These are phyloP conservation scores for Pleurotus salmoneostramineus DNA, from an alignment of 768 basidiomycete species.

Conservation along the genomic window DNA sequence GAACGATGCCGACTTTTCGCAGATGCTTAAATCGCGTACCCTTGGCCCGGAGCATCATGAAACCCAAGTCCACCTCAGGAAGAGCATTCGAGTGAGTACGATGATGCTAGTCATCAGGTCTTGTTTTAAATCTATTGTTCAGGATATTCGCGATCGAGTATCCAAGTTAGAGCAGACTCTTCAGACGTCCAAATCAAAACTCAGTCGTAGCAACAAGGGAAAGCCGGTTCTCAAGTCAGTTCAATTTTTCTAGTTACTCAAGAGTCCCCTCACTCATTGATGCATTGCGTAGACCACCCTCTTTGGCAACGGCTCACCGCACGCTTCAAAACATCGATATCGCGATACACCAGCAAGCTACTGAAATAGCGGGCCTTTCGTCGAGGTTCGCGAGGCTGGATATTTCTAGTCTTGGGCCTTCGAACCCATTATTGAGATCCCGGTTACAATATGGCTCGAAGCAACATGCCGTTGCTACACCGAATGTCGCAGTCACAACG, in stretches of 20 bases:
- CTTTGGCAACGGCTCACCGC: conserved; percentile 80
- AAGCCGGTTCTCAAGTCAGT: conserved; percentile 61
- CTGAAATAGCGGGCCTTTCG: conserved; percentile 47
- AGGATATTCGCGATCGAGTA: conserved; percentile 71
- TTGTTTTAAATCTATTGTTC: conserved; percentile 3
- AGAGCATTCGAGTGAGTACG: conserved; percentile 59
- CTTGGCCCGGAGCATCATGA: conserved; percentile 88
- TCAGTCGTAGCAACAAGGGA: conserved; percentile 58
- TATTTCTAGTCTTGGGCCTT: conserved; percentile 32
- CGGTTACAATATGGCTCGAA: conserved; percentile 11
- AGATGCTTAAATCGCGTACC: conserved; percentile 68
- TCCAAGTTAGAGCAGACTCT: conserved; percentile 79
- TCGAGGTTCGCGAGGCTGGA: conserved; percentile 52
- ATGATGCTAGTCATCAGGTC: neutral
- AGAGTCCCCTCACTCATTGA: neutral
- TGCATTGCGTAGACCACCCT: conserved; percentile 57
- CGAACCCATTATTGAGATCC: conserved; percentile 12
- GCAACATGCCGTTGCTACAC: conserved; percentile 45
- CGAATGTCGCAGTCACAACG: conserved; percentile 67
- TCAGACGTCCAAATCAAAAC: conserved; percentile 62
- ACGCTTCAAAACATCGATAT: conserved; percentile 84
- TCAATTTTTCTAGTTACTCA: neutral
- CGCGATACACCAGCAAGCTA: conserved; percentile 58
- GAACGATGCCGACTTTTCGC: conserved; percentile 74
- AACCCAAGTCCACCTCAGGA: conserved; percentile 72